Evolutionary conservation across 305 asterid genomes (phyloP), one percentile per base, ranked within the genome.

Genomic region (Fraxinus dipetala): DNA sequence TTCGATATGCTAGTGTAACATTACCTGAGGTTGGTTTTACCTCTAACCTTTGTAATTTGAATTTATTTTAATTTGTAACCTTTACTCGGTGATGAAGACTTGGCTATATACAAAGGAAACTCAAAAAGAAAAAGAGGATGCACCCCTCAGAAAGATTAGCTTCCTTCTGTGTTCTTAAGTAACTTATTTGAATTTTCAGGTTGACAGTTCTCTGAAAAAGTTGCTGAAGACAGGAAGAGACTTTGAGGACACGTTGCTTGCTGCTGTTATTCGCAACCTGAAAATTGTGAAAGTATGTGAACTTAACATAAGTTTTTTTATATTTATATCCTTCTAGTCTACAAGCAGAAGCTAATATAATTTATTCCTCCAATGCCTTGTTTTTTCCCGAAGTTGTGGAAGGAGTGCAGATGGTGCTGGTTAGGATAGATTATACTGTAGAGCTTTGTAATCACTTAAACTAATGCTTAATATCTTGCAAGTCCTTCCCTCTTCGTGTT

Each of bases 191-290:
- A 87, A 65, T 86, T 81, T 84, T 78, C 90, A 95, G 99, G 93
- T 95, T 80, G 90, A 89, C 78, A 86, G 89, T 79, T 89, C 96
- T 79, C 80, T 90, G 78, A 88, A 87, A 75, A 95, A 86, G 89
- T 85, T 91, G 84, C 84, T 93, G 76, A 91, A 90, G 89, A 89
- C 93, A 22, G 96, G 96, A 79, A 87, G 90, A 83, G 90, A 94
- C 28, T 69, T 96, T 61, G 98, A 96, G 70, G 96, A 92, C 86
- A 76, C 87, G 13, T 85, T 96, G 91, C 90, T 93, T 61, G 98
- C 99, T 85, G 89, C 88, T 67, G 91, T 96, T 80, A 94, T 96
- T 83, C 94, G 93, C 38, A 90, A 96, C 90, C 95, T 94, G 86
- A 96, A 93, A 91, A 91, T 89, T 82, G 95, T 94, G 81, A 86